Percentiles rank a stretch among this genome's conserved stretches.
Evolutionary conservation across 2,329 filamentous ascomycete species (phyloP).

Genomic region (Cytospora schulzeri): DNA sequence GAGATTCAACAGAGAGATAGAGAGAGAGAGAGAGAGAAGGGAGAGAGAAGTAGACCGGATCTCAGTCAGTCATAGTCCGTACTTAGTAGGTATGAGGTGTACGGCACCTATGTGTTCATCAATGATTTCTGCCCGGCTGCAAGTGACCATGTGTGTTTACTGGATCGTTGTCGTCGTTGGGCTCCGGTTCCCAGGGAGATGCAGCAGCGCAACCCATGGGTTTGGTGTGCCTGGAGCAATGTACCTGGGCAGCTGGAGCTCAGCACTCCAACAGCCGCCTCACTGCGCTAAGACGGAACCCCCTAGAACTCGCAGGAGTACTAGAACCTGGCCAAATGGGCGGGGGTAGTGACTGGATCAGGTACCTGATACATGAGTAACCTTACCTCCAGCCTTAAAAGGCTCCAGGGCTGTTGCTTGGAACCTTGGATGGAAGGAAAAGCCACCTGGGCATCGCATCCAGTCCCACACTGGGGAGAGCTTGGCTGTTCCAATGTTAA

Average conservation of each 20-base stretch:
- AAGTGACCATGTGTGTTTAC: neutral
- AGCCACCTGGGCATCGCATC: neutral
- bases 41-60: neutral
- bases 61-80: neutral
- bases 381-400: neutral
- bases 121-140: neutral
- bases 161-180: neutral
- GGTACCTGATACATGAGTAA: neutral
- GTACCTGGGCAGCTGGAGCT: neutral
- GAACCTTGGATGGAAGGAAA: neutral
- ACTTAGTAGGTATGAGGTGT: neutral
- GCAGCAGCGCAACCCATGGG: too few relatives aligned
- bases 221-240: too few relatives aligned
- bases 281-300: neutral
- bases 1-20: neutral
- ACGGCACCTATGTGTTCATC: neutral
- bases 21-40: neutral
- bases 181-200: neutral
- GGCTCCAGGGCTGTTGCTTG: neutral
- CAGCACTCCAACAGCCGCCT: neutral
- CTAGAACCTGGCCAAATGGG: neutral
- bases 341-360: neutral
- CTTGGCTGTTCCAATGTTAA: neutral
- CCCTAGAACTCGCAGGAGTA: neutral
- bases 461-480: neutral